These are phyloP conservation scores for Ceratocystis smalleyi DNA, from an alignment of 2,329 filamentous ascomycete genomes.

Conservation along the genomic window DNA sequence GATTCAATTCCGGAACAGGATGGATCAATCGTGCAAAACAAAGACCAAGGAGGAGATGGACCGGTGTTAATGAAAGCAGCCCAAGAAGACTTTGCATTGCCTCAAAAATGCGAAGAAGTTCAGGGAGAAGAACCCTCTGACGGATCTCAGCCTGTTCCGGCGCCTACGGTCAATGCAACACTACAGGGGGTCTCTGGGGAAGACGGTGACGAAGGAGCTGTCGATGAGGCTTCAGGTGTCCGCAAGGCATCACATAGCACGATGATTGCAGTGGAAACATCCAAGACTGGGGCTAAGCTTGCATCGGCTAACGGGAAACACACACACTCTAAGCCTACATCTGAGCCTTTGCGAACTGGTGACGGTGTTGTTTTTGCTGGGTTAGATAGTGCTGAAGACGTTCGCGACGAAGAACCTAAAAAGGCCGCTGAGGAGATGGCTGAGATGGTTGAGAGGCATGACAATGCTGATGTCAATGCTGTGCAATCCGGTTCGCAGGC, in stretches of 20 bases:
- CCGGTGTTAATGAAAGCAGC: neutral
- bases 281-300: neutral
- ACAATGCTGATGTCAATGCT: neutral
- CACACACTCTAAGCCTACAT: neutral
- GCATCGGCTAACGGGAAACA: neutral
- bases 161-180: neutral
- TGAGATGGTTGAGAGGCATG: too few species aligned
- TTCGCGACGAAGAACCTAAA: neutral
- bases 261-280: neutral
- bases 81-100: neutral
- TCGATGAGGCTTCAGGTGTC: neutral
- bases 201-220: neutral
- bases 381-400: neutral
- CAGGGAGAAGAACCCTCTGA: neutral
- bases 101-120: neutral
- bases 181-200: neutral
- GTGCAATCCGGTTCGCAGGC: neutral
- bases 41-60: constrained; percentile 2
- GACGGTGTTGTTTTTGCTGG: neutral
- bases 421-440: neutral
- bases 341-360: neutral
- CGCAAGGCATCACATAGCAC: neutral
- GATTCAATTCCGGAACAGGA: constrained; percentile 8
- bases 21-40: neutral
- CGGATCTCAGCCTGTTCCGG: neutral